Percentiles rank a stretch among this genome's conserved stretches.
phyloP scores from a whole-genome alignment of 1,139 yeast genomes.

The Geotrichum australiense region DNA sequence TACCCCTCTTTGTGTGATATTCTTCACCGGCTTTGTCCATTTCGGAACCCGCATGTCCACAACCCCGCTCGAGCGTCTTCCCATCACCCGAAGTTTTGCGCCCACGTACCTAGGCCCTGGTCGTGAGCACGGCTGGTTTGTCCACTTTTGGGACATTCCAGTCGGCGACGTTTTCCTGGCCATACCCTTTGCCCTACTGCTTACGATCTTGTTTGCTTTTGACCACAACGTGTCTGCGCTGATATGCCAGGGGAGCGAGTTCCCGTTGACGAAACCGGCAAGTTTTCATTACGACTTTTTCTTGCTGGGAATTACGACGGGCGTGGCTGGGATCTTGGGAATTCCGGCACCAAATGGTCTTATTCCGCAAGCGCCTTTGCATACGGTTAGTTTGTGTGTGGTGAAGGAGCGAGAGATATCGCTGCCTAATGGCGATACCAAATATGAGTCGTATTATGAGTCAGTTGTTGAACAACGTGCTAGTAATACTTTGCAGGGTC shows the following conservation, averaged over 20 bases:
- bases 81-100: slow-evolving; percentile 63
- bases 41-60: slow-evolving; percentile 68
- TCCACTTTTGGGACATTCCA: slow-evolving; percentile 68
- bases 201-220: slow-evolving; percentile 80
- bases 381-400: slow-evolving; percentile 70
- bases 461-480: slow-evolving; percentile 84
- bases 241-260: slow-evolving; percentile 81
- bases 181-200: slow-evolving; percentile 79
- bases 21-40: slow-evolving; percentile 86
- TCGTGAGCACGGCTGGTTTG: slow-evolving; percentile 61
- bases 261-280: slow-evolving; percentile 76
- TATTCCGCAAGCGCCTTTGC: slow-evolving; percentile 95
- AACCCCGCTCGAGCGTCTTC: slow-evolving; percentile 52
- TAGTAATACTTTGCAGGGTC: slow-evolving; percentile 78
- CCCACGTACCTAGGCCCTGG: slow-evolving; percentile 50
- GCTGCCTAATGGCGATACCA: slow-evolving; percentile 13
- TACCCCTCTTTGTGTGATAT: slow-evolving; percentile 72
- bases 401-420: slow-evolving; percentile 20
- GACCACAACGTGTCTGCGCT: slow-evolving; percentile 93
- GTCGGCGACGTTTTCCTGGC: slow-evolving; percentile 81
- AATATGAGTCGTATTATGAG: slow-evolving; percentile 16
- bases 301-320: slow-evolving; percentile 77
- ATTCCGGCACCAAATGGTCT: slow-evolving; percentile 94
- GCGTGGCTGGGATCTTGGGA: slow-evolving; percentile 78
- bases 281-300: slow-evolving; percentile 92